Conservation (phyloP, 805 yeast genomes). For the Candida golubevii region DNA sequence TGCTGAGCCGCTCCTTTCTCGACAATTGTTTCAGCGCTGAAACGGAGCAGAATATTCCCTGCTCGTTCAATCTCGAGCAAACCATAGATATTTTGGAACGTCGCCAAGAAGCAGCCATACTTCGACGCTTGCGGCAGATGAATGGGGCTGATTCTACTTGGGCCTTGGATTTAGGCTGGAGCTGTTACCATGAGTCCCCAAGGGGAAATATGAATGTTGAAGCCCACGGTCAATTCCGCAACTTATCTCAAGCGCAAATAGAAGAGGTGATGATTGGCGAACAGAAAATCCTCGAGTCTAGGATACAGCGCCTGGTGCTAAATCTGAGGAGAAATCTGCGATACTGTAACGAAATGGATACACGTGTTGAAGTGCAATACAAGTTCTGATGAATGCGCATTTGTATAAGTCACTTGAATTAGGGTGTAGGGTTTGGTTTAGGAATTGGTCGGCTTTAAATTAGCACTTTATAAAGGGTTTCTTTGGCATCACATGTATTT, state of each 20-base stretch:
- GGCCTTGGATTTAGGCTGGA: background rate
- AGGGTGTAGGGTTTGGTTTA: too few species aligned
- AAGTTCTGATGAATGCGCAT: too few species aligned
- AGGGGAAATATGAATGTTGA: background rate
- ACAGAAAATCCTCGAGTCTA: slow-evolving; percentile 5
- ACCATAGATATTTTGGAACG: slow-evolving; percentile 60
- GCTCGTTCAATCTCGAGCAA: slow-evolving; percentile 30
- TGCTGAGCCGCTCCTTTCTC: too few species aligned
- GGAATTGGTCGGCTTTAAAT: too few species aligned
- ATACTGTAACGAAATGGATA: too few species aligned
- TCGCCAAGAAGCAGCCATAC: slow-evolving; percentile 72
- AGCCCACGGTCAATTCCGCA: background rate
- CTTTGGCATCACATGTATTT: too few species aligned
- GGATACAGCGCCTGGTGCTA: slow-evolving; percentile 5
- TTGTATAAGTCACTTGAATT: too few species aligned
- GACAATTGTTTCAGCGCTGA: background rate
- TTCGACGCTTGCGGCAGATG: slow-evolving; percentile 62
- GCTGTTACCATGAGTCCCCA: background rate
- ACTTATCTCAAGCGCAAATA: slow-evolving; percentile 5
- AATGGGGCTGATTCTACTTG: slow-evolving; percentile 38
- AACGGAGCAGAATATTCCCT: background rate
- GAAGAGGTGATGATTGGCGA: slow-evolving; percentile 10
- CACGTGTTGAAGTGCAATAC: too few species aligned
- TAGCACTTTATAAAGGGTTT: too few species aligned
- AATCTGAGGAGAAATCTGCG: too few species aligned